These are phyloP conservation scores for Apiotrichum gracile DNA, from an alignment of 1,284 basidiomycete species.

Conservation along the genomic window DNA sequence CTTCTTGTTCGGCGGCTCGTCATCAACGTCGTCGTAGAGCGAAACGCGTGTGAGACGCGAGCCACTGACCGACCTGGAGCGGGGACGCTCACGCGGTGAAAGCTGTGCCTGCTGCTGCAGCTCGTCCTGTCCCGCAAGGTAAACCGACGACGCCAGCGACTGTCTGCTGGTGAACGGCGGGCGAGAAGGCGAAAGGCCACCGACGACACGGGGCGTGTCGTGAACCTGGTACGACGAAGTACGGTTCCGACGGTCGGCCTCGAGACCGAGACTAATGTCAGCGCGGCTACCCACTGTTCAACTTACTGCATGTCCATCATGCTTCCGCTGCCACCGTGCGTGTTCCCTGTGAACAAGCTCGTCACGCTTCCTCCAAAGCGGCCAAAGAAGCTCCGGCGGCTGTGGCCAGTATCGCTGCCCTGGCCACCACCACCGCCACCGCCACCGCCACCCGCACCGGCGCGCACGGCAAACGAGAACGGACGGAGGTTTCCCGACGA, in stretches of 20 bases:
- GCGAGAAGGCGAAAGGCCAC: conserved; percentile 37
- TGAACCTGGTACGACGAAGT: conserved; percentile 27
- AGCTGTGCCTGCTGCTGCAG: not conserved
- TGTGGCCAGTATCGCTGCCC: conserved; percentile 23
- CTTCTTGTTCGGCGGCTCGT: conserved; percentile 55
- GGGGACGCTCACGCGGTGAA: conserved; percentile 2
- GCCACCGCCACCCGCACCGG: conserved; percentile 34
- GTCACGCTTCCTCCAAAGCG: conserved; percentile 62
- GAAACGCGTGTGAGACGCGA: conserved; percentile 35
- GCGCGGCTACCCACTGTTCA: not conserved
- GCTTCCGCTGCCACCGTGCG: conserved; percentile 68
- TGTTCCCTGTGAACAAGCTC: conserved; percentile 69
- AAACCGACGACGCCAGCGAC: conserved; percentile 6
- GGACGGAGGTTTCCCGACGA: conserved; percentile 32
- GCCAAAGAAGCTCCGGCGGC: conserved; percentile 52
- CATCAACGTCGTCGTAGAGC: conserved; percentile 15
- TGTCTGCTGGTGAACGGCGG: conserved; percentile 26
- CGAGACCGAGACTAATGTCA: conserved; percentile 40
- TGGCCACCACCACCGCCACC: conserved; percentile 34
- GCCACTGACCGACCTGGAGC: conserved; percentile 22
- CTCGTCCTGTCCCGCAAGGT: not conserved
- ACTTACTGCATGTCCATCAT: conserved; percentile 93
- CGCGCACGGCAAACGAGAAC: conserved; percentile 45
- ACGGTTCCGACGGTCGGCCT: conserved; percentile 37
- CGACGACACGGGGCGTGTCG: conserved; percentile 35